phyloP scores from a whole-genome alignment of 2,329 filamentous ascomycete species.

The Sclerotinia sclerotiorum region DNA sequence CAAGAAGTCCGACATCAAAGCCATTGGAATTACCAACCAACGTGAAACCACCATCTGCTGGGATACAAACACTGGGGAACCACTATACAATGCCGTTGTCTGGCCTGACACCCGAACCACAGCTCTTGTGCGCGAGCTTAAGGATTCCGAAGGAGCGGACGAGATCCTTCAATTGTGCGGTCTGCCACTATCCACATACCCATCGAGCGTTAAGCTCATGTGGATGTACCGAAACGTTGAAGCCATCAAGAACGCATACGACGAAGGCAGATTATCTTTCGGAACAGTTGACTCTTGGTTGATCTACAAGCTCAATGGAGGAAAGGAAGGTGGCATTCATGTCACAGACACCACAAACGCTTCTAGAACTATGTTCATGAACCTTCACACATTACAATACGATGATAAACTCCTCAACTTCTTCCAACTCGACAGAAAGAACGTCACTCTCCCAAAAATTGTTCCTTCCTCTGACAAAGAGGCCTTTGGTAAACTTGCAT shows the following conservation, averaged over 20 bases:
- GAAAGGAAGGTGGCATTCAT: constrained; percentile 61
- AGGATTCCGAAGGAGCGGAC: constrained; percentile 63
- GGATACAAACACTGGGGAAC: constrained; percentile 74
- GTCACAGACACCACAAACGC: constrained; percentile 81
- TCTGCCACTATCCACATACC: constrained; percentile 78
- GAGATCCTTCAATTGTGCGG: constrained; percentile 69
- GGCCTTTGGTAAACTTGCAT: constrained; percentile 67
- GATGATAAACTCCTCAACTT: constrained; percentile 71
- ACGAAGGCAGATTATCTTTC: constrained; percentile 69
- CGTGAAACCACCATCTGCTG: constrained; percentile 79
- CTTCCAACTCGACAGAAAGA: constrained; percentile 69
- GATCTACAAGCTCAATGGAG: constrained; percentile 75
- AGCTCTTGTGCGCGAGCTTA: constrained; percentile 70
- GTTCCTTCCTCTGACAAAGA: constrained; percentile 70
- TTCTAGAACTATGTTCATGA: constrained; percentile 87
- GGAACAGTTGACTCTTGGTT: constrained; percentile 82
- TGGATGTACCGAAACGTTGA: constrained; percentile 73
- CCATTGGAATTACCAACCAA: constrained; percentile 64
- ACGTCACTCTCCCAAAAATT: constrained; percentile 73
- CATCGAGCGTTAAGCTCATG: constrained; percentile 73
- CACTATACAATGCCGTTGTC: constrained; percentile 77
- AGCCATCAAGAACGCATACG: constrained; percentile 68
- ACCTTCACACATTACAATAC: constrained; percentile 72
- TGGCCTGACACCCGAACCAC: constrained; percentile 82
- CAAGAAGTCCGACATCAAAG: constrained; percentile 65